A percentile compares a stretch with the other conserved stretches of the same genome.
phyloP scores from a whole-genome alignment of 1,284 basidiomycete species.

The Ustanciosporium gigantosporum region DNA sequence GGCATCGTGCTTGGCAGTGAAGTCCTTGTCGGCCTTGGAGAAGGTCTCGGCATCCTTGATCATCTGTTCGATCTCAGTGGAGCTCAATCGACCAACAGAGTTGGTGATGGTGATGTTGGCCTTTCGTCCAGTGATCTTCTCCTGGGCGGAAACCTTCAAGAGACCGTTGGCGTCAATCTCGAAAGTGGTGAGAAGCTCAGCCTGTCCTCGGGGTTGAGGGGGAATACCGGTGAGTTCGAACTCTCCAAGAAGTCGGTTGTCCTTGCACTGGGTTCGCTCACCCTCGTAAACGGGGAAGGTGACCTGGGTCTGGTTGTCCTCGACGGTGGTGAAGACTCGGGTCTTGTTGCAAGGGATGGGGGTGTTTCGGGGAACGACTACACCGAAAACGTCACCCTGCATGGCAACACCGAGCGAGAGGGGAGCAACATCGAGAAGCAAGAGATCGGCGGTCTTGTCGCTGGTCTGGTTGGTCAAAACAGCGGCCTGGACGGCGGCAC shows the following conservation, averaged over 20 bases:
- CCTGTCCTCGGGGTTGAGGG: slow-evolving; percentile 60
- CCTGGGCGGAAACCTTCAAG: slow-evolving; percentile 59
- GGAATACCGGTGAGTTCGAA: slow-evolving; percentile 61
- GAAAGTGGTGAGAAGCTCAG: slow-evolving; percentile 59
- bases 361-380: slow-evolving; percentile 60
- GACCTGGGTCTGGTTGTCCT: slow-evolving; percentile 61
- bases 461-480: slow-evolving; percentile 61
- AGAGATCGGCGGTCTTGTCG: slow-evolving; percentile 61
- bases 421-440: slow-evolving; percentile 60
- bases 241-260: slow-evolving; percentile 61
- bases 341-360: slow-evolving; percentile 61
- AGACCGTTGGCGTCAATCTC: slow-evolving; percentile 61
- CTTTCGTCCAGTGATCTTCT: slow-evolving; percentile 60
- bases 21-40: slow-evolving; percentile 61
- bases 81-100: slow-evolving; percentile 59
- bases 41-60: slow-evolving; percentile 62
- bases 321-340: slow-evolving; percentile 60
- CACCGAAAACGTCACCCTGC: slow-evolving; percentile 61
- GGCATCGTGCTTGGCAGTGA: slow-evolving; percentile 61
- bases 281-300: slow-evolving; percentile 62
- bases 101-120: slow-evolving; percentile 62
- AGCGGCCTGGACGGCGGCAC: slow-evolving; percentile 61
- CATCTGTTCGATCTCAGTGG: slow-evolving; percentile 61
- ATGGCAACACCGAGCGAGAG: slow-evolving; percentile 62
- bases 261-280: slow-evolving; percentile 61